Percentiles rank a stretch among this genome's conserved stretches.
Conservation (phyloP, 805 yeast species). For the Starmerella potacharoeniae region DNA sequence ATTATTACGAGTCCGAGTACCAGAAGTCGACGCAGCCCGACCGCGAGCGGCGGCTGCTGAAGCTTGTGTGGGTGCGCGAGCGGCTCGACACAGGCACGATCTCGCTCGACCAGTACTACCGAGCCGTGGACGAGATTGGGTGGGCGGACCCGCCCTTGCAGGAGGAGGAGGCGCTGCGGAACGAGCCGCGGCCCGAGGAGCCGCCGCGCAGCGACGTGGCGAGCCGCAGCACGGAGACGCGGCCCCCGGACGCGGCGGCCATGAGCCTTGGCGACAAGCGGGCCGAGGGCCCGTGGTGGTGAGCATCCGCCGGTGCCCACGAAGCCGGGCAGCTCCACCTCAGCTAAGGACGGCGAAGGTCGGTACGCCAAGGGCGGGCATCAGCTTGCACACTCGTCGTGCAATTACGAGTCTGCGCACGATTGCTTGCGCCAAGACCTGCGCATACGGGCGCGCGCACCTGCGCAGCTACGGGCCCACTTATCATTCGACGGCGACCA, state of each 20-base stretch:
- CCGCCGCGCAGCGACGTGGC: not conserved
- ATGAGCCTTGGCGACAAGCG: not conserved
- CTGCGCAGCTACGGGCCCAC: no score
- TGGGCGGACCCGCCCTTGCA: slow-evolving; percentile 14
- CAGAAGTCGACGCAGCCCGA: slow-evolving; percentile 10
- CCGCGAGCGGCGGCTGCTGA: slow-evolving; percentile 7
- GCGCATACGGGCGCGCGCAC: no score
- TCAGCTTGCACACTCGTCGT: no score
- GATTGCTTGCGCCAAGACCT: no score
- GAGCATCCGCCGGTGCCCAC: not conserved
- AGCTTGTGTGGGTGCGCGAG: slow-evolving; percentile 18
- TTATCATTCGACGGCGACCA: no score
- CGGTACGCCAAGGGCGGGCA: no score
- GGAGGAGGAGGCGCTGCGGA: slow-evolving; percentile 5
- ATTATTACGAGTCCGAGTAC: slow-evolving; percentile 14
- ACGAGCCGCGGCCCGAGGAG: slow-evolving; percentile 3
- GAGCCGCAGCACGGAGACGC: not conserved
- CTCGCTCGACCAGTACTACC: slow-evolving; percentile 10
- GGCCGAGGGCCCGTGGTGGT: slow-evolving; percentile 1
- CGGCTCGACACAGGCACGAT: slow-evolving; percentile 13
- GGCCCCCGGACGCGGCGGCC: not conserved
- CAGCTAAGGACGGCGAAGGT: no score
- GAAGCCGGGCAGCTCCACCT: no score
- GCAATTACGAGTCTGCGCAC: no score
- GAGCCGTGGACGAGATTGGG: slow-evolving; percentile 5